Conservation (phyloP, 441 rosid species). For the Adansonia gregorii region DNA sequence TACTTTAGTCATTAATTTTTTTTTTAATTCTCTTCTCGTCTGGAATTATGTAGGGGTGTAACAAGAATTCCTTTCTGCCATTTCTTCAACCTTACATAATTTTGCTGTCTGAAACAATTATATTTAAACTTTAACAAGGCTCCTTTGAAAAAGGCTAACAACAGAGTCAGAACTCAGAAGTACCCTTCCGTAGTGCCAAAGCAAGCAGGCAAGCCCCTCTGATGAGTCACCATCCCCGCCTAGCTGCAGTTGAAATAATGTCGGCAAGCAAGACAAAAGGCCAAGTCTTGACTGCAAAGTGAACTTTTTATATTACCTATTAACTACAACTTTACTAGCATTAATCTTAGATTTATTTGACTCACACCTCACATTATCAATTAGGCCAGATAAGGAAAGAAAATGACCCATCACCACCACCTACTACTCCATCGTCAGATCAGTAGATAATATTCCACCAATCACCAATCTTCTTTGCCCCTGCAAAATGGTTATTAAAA, state of each 20-base stretch:
- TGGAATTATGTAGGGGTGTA: too few relatives aligned
- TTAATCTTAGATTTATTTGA: not conserved
- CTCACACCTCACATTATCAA: not conserved
- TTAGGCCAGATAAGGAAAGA: not conserved
- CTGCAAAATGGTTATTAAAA: too few relatives aligned
- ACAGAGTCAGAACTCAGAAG: not conserved
- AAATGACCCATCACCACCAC: not conserved
- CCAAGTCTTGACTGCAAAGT: not conserved
- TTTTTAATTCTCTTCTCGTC: not conserved
- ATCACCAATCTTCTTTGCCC: not conserved
- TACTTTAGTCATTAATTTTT: not conserved
- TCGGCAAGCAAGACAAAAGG: not conserved
- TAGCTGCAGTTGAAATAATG: too few relatives aligned
- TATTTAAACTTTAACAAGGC: not conserved
- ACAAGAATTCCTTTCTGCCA: too few relatives aligned
- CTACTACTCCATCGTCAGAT: not conserved
- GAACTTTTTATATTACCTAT: not conserved
- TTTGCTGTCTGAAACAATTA: not conserved
- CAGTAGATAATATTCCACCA: conserved; percentile 10
- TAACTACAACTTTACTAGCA: not conserved
- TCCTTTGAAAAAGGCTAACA: not conserved
- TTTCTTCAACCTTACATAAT: not conserved
- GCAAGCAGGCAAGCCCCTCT: not conserved
- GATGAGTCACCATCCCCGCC: not conserved
- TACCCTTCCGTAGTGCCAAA: conserved; percentile 15